A percentile compares a stretch with the other conserved stretches of the same genome.
Evolutionary conservation across 495 filamentous ascomycete genomes (phyloP).

Genomic region (Echria macrotheca): DNA sequence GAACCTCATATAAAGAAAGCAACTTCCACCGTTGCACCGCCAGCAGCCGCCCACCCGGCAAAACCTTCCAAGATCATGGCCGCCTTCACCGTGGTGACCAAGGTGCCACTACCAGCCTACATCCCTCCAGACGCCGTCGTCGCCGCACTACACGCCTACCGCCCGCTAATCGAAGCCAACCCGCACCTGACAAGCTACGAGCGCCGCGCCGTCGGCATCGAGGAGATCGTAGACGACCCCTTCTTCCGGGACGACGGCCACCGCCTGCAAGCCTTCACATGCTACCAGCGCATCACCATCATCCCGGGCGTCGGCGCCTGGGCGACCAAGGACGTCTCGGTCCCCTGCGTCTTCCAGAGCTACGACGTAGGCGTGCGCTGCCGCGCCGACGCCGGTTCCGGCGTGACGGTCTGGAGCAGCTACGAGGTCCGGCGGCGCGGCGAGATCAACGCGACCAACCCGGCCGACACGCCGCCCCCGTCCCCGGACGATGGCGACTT

Average conservation of each 20-base stretch:
- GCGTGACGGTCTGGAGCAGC: constrained; percentile 30
- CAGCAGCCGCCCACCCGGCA: no score
- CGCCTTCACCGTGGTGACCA: constrained; percentile 25
- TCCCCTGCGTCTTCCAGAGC: constrained; percentile 32
- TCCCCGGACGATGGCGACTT: constrained; percentile 22
- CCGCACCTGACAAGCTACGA: constrained; percentile 25
- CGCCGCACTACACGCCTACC: constrained; percentile 27
- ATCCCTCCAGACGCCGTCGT: constrained; percentile 24
- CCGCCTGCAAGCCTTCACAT: constrained; percentile 25
- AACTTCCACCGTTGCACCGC: no score
- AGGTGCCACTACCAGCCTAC: constrained; percentile 29
- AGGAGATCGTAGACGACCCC: constrained; percentile 28
- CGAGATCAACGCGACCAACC: constrained; percentile 12
- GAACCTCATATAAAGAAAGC: no score
- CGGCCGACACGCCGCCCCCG: not conserved
- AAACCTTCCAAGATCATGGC: constrained; percentile 13
- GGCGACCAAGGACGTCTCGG: constrained; percentile 24
- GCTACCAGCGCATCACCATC: constrained; percentile 34
- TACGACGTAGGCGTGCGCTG: constrained; percentile 28
- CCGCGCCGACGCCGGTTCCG: constrained; percentile 24
- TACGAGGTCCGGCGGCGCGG: constrained; percentile 29
- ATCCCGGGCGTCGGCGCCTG: constrained; percentile 30
- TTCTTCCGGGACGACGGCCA: constrained; percentile 29
- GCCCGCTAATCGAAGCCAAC: constrained; percentile 34
- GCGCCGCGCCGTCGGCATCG: constrained; percentile 19